Conservation (phyloP, 495 filamentous ascomycete species). For the Amniculicola lignicola region DNA sequence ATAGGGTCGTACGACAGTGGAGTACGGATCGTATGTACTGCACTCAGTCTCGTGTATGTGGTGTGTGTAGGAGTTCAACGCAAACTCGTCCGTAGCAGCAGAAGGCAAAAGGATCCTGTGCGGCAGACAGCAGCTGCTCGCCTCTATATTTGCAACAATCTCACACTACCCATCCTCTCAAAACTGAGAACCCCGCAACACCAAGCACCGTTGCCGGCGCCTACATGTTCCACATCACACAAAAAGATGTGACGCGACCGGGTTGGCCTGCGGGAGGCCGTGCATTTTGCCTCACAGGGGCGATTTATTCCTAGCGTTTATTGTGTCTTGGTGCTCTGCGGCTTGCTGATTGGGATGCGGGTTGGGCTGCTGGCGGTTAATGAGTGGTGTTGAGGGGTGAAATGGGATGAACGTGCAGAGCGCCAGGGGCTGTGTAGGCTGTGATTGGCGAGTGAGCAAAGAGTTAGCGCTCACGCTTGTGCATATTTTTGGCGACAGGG, state of each 20-base stretch:
- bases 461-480: slow-evolving; percentile 17
- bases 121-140: slow-evolving; percentile 22
- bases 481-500: slow-evolving; percentile 28
- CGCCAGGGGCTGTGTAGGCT: background rate
- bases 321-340: slow-evolving; percentile 1
- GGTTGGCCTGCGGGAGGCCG: slow-evolving; percentile 7
- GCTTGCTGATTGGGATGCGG: slow-evolving; percentile 11
- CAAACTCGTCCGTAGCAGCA: slow-evolving; percentile 15
- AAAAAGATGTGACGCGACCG: slow-evolving; percentile 12
- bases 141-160: slow-evolving; percentile 36
- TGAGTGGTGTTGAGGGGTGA: slow-evolving; percentile 25
- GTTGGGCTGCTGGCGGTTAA: slow-evolving; percentile 22
- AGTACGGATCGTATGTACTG: too few species aligned
- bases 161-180: slow-evolving; percentile 1
- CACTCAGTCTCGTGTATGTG: slow-evolving; percentile 9
- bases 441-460: slow-evolving; percentile 6
- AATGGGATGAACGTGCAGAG: slow-evolving; percentile 16
- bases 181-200: slow-evolving; percentile 20
- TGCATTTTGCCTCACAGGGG: slow-evolving; percentile 7
- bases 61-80: slow-evolving; percentile 28
- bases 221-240: slow-evolving; percentile 25
- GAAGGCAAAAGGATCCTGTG: background rate
- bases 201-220: slow-evolving; percentile 17
- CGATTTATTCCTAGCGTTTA: slow-evolving; percentile 13
- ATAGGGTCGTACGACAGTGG: slow-evolving; percentile 19